Percentiles rank a stretch among this genome's conserved stretches.
Conservation (phyloP, 2,329 filamentous ascomycete species). For the Esteya vermicola region DNA sequence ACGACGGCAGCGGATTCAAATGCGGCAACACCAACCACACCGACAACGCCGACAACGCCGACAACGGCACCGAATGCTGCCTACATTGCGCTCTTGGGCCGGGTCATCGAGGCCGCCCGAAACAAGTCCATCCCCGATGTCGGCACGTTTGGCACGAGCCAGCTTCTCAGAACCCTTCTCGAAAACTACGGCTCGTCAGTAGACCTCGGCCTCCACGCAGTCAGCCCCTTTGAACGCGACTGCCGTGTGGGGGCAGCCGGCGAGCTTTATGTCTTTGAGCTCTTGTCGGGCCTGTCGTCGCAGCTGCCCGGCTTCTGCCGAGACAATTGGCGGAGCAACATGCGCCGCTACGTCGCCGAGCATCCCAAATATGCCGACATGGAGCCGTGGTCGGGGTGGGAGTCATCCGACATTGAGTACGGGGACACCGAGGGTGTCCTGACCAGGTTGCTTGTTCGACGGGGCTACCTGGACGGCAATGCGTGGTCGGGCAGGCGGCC, state of each 20-base stretch:
- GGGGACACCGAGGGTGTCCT: conserved; percentile 19
- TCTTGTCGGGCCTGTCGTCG: not conserved
- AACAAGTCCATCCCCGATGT: not conserved
- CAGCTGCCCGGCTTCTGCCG: not conserved
- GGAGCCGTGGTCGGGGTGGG: conserved; percentile 21
- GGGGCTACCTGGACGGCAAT: conserved; percentile 17
- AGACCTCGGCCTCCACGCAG: not conserved
- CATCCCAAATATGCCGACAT: conserved; percentile 27
- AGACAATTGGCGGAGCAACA: conserved; percentile 28
- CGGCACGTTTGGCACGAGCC: not conserved
- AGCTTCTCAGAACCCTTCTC: not conserved
- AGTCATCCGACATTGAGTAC: conserved; percentile 34
- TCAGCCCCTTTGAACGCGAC: not conserved
- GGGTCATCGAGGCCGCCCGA: not conserved
- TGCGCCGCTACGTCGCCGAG: conserved; percentile 23
- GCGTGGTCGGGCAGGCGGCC: conserved; percentile 16
- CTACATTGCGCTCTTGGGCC: not conserved
- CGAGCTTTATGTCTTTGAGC: not conserved
- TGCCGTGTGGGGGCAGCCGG: not conserved
- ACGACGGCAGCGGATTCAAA: no score
- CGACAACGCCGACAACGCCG: no score
- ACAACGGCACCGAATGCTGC: not conserved
- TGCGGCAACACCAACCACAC: no score
- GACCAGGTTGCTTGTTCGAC: conserved; percentile 19
- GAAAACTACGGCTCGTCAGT: not conserved